Conservation (phyloP, 768 basidiomycete species). For the Leccinum arenicola region DNA sequence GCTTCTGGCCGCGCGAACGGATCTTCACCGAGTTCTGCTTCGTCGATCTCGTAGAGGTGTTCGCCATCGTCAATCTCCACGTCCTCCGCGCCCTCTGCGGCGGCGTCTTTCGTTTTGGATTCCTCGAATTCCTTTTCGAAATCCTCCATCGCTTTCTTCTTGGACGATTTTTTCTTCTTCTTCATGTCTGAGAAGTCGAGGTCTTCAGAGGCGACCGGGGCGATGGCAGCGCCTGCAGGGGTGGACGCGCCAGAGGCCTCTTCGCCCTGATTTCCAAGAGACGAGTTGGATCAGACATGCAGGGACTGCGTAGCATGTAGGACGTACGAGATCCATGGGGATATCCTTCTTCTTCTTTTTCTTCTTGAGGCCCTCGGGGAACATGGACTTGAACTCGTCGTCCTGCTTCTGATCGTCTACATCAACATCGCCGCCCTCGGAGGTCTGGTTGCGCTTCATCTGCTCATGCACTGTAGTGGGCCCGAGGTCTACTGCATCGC, state of each 20-base stretch:
- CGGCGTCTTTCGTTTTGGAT: conserved; percentile 62
- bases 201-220: conserved; percentile 58
- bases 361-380: conserved; percentile 80
- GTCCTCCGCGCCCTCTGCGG: conserved; percentile 56
- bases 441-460: conserved; percentile 52
- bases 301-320: not conserved
- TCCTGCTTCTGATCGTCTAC: conserved; percentile 54
- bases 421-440: conserved; percentile 33
- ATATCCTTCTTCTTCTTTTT: conserved; percentile 94
- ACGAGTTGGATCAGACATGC: not conserved
- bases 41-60: conserved; percentile 68
- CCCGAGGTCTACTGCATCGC: conserved; percentile 74
- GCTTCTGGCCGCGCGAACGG: conserved; percentile 65
- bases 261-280: conserved; percentile 41
- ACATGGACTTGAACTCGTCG: conserved; percentile 80
- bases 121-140: conserved; percentile 90
- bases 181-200: conserved; percentile 95
- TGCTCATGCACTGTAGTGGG: conserved; percentile 73
- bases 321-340: conserved; percentile 72
- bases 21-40: conserved; percentile 86
- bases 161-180: conserved; percentile 92
- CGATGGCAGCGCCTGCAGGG: conserved; percentile 41
- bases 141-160: conserved; percentile 89
- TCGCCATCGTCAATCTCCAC: conserved; percentile 59
- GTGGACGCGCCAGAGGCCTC: conserved; percentile 69